A percentile compares a stretch with the other conserved stretches of the same genome.
Evolutionary conservation across 2,329 filamentous ascomycete species (phyloP).

Genomic region (Fusarium sp.): DNA sequence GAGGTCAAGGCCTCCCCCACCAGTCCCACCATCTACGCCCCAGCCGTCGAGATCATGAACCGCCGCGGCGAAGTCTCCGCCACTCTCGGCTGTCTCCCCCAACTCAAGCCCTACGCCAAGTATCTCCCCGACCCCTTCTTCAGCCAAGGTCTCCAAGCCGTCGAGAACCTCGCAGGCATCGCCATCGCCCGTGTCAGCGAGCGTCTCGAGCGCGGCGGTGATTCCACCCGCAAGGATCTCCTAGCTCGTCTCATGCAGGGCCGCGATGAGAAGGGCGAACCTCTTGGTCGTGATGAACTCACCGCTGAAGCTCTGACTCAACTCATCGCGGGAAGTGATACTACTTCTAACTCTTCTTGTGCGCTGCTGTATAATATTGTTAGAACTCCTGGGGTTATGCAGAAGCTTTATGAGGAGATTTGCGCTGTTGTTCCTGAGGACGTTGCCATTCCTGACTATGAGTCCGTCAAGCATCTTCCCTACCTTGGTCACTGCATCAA

Average conservation of each 20-base stretch:
- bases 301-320: slow-evolving; percentile 91
- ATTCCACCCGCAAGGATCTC: slow-evolving; percentile 76
- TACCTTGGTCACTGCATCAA: slow-evolving; percentile 82
- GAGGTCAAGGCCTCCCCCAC: slow-evolving; percentile 73
- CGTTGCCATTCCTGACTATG: slow-evolving; percentile 73
- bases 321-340: slow-evolving; percentile 82
- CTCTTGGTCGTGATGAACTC: slow-evolving; percentile 79
- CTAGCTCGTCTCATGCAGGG: slow-evolving; percentile 87
- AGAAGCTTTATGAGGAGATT: slow-evolving; percentile 77
- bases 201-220: slow-evolving; percentile 72
- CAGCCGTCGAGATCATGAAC: slow-evolving; percentile 91
- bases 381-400: slow-evolving; percentile 73
- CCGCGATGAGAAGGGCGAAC: slow-evolving; percentile 80
- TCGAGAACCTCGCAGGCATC: slow-evolving; percentile 85
- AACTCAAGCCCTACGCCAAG: slow-evolving; percentile 80
- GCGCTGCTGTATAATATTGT: slow-evolving; percentile 82
- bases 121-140: slow-evolving; percentile 88
- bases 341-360: slow-evolving; percentile 82
- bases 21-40: slow-evolving; percentile 71
- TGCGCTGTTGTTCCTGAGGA: slow-evolving; percentile 71
- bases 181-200: slow-evolving; percentile 83
- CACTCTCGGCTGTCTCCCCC: slow-evolving; percentile 77
- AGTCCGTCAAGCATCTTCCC: slow-evolving; percentile 76
- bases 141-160: slow-evolving; percentile 75
- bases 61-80: slow-evolving; percentile 86